A percentile compares a stretch with the other conserved stretches of the same genome.
These are phyloP conservation scores for Trichosphaerium sp. DNA, from an alignment of 78 protist species.

Conservation along the genomic window DNA sequence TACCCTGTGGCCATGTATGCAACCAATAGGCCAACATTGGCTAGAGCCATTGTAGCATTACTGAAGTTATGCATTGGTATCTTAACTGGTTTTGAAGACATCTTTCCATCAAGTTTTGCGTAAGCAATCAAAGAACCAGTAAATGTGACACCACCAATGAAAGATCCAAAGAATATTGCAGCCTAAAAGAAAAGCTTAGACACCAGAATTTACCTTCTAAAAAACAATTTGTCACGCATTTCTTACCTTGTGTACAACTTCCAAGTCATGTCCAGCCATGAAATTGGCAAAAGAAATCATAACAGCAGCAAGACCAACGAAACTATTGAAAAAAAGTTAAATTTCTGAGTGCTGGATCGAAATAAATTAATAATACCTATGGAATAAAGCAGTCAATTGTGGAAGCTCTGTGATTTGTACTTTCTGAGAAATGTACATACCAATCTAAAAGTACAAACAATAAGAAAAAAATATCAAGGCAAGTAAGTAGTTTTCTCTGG, in stretches of 20 bases:
- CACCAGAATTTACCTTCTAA: too few species aligned
- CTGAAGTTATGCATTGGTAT: slow-evolving; percentile 46
- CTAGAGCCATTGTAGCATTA: slow-evolving; percentile 28
- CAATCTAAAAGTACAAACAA: too few species aligned
- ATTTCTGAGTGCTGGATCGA: too few species aligned
- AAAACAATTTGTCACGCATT: too few species aligned
- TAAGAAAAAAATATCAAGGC: too few species aligned
- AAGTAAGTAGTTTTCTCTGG: too few species aligned
- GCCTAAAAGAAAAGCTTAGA: neutral
- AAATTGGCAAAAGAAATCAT: slow-evolving; percentile 6
- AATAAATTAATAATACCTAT: too few species aligned
- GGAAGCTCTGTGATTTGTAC: slow-evolving; percentile 58
- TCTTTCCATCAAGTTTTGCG: slow-evolving; percentile 75
- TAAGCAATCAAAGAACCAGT: slow-evolving; percentile 90
- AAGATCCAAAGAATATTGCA: slow-evolving; percentile 55
- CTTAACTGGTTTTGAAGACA: slow-evolving; percentile 32
- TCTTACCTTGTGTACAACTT: too few species aligned
- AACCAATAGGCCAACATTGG: slow-evolving; percentile 18
- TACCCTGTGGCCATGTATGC: slow-evolving; percentile 18
- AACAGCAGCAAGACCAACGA: slow-evolving; percentile 76
- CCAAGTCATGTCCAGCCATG: neutral
- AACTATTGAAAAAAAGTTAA: too few species aligned
- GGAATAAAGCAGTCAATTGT: slow-evolving; percentile 69
- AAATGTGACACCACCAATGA: slow-evolving; percentile 79
- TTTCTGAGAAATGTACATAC: slow-evolving; percentile 11